Evolutionary conservation across 352 stramenopile genomes (phyloP), one percentile per base, ranked within the genome.

Genomic region (Globisporangium okanoganense): DNA sequence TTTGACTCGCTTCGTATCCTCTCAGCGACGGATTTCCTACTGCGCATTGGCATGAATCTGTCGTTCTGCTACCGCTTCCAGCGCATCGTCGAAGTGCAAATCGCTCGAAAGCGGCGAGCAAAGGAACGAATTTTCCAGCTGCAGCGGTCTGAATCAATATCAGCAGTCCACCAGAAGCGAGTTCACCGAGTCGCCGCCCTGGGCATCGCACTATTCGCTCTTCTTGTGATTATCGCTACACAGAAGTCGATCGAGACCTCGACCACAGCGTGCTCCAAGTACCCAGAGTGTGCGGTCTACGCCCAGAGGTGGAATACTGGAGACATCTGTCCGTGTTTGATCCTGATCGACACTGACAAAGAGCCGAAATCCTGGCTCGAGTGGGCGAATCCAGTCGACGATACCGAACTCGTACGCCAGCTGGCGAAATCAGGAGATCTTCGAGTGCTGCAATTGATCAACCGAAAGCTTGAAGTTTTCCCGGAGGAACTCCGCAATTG

Each of bases 401-500:
- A 66, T 3, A 70, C 66, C 0, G 61, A 71, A 8, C 52, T 45
- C 0, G 72, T 80, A 5, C 59, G 67, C 8, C 41, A 36, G 1
- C 45, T 83, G 0, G 55, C 69, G 18, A 16, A 24, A 0, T 64
- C 73, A 3, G 73, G 78, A 5, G 58, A 73, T 25, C 62, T 85
- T 10, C 63, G 60, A 9, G 65, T 70, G 0, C 56, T 85, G 25
- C 76, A 79, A 6, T 24, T 85, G 4, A 72, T 84, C 38, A 82
- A 85, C 35, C 64, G 65, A 0, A 56, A 47, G 0, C 25, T 87
- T 1, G 14, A 51, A 0, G 49, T 54, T 8, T 51, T 62, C 29
- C 73, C 75, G 2, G 43, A 58, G 0, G 61, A 79, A 22, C 51
- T 87, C 29, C 29, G 3, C 29, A 33, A 33, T 7, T 6, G 6